phyloP scores from a whole-genome alignment of 371 early-diverging fungal genomes.

The Neoconidiobolus thromboides region DNA sequence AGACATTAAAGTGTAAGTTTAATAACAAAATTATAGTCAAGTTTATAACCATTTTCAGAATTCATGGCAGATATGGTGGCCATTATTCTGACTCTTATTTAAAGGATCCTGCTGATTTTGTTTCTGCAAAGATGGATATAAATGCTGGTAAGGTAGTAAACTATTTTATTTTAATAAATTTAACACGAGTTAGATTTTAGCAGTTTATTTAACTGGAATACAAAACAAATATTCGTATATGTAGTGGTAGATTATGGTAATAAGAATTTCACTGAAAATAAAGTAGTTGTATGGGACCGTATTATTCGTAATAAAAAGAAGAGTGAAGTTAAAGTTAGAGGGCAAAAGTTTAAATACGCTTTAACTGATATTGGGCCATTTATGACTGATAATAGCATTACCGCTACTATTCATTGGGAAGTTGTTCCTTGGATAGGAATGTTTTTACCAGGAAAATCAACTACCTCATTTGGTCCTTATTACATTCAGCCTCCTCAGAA shows the following conservation, averaged over 20 bases:
- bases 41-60: no score
- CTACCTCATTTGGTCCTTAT: neutral
- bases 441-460: neutral
- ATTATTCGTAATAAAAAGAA: slow-evolving; percentile 54
- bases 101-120: no score
- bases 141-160: no score
- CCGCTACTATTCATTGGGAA: slow-evolving; percentile 54
- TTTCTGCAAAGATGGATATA: no score
- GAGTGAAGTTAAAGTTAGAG: slow-evolving; percentile 33
- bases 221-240: slow-evolving; percentile 83
- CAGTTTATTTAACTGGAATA: slow-evolving; percentile 86
- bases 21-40: no score
- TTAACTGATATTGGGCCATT: slow-evolving; percentile 31
- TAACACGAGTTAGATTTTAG: slow-evolving; percentile 38
- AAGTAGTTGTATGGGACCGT: slow-evolving; percentile 82
- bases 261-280: slow-evolving; percentile 40
- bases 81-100: no score
- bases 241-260: slow-evolving; percentile 70
- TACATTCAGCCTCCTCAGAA: neutral
- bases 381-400: slow-evolving; percentile 5
- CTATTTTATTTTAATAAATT: no score
- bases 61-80: no score
- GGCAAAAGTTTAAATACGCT: slow-evolving; percentile 54
- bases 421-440: slow-evolving; percentile 70
- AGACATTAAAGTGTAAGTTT: no score